Evolutionary conservation across 352 stramenopile species (phyloP).

Genomic region (Blastocystis sp.): DNA sequence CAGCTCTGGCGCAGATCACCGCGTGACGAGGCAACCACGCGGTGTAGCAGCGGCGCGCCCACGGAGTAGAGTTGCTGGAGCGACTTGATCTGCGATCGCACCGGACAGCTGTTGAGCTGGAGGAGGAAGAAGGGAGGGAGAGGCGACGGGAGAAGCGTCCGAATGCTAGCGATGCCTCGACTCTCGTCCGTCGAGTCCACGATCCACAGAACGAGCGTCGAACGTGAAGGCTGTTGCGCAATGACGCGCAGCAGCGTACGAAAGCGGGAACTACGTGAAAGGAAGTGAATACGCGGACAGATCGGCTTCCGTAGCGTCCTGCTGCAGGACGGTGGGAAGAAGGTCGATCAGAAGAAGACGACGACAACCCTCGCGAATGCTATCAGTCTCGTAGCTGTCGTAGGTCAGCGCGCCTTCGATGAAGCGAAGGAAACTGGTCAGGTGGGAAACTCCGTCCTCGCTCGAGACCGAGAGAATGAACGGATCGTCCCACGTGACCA

Average conservation of each 20-base stretch:
- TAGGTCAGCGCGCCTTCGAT: not conserved
- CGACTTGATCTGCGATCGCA: too few species aligned
- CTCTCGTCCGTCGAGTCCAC: constrained; percentile 21
- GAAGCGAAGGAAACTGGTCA: not conserved
- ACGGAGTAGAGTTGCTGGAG: too few species aligned
- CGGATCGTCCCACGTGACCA: constrained; percentile 6
- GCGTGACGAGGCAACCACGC: not conserved
- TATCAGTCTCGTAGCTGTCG: not conserved
- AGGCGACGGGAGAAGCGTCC: not conserved
- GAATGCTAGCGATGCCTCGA: not conserved
- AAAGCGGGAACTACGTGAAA: not conserved
- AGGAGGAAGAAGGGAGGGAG: not conserved
- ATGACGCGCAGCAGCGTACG: not conserved
- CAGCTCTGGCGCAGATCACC: constrained; percentile 29
- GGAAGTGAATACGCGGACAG: too few species aligned
- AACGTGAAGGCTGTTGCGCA: not conserved
- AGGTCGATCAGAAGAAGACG: constrained; percentile 26
- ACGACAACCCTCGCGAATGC: not conserved
- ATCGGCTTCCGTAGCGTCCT: not conserved
- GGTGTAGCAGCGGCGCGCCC: too few species aligned
- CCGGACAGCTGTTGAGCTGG: not conserved
- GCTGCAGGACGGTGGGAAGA: not conserved
- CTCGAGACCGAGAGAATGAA: not conserved
- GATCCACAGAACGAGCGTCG: constrained; percentile 2
- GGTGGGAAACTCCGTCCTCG: not conserved